Evolutionary conservation across 768 basidiomycete genomes (phyloP).

Genomic region (Russula sp.): DNA sequence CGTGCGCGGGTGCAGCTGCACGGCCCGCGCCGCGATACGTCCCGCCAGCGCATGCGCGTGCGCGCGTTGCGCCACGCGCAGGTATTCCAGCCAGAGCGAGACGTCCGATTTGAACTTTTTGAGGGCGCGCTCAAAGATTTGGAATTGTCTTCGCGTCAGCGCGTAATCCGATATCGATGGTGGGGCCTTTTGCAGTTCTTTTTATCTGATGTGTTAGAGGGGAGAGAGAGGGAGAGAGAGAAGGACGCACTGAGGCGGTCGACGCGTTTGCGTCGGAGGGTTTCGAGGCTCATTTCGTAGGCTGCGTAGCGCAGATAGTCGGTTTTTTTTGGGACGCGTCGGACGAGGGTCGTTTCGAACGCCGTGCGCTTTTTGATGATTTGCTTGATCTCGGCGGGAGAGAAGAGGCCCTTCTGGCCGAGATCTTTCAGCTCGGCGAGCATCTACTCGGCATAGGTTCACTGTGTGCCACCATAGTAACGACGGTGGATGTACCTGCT

Average conservation of each 20-base stretch:
- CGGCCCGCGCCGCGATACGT: conserved; percentile 77
- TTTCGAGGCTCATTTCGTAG: conserved; percentile 86
- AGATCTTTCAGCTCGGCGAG: conserved; percentile 94
- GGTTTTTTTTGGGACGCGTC: conserved; percentile 74
- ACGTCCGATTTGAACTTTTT: conserved; percentile 86
- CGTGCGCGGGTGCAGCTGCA: conserved; percentile 79
- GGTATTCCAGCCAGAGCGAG: conserved; percentile 83
- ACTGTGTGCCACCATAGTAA: neutral
- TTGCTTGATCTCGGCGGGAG: conserved; percentile 72
- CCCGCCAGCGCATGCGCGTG: conserved; percentile 74
- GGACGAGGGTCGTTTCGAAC: conserved; percentile 78
- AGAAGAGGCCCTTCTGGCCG: conserved; percentile 77
- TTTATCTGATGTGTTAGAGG: neutral
- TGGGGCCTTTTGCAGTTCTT: conserved; percentile 26
- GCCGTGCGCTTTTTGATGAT: conserved; percentile 79
- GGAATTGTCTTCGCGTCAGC: conserved; percentile 75
- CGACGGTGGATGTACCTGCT: conserved; percentile 47
- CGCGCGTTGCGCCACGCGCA: conserved; percentile 74
- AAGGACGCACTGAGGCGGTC: conserved; percentile 56
- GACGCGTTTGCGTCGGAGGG: conserved; percentile 65
- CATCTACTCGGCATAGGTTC: conserved; percentile 42
- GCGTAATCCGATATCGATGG: conserved; percentile 78
- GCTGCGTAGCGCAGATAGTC: conserved; percentile 89
- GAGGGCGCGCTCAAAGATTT: conserved; percentile 86
- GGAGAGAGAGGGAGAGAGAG: neutral